Evolutionary conservation across 192 early-diverging fungal species (phyloP).

Genomic region (Chytriomyces sp.): DNA sequence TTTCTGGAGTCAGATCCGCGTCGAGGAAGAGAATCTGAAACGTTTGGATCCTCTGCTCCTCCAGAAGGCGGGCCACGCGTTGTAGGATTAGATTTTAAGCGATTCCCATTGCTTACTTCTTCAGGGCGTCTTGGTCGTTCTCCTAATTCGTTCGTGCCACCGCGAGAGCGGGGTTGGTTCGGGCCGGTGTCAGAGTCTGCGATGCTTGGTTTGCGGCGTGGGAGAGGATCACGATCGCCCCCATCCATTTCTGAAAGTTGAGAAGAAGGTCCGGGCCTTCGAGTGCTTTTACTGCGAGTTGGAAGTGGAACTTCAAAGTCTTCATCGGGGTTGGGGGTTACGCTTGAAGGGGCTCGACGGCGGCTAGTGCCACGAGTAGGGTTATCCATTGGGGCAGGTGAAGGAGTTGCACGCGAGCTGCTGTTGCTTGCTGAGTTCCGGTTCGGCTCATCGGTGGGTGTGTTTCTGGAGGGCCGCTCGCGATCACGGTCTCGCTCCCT

Average conservation of each 20-base stretch:
- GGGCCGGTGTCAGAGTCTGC: not conserved
- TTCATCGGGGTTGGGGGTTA: not conserved
- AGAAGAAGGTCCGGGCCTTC: too few relatives aligned
- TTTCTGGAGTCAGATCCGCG: not conserved
- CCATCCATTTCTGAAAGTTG: too few relatives aligned
- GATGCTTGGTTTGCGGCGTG: not conserved
- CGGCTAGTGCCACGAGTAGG: too few relatives aligned
- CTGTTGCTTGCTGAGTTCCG: not conserved
- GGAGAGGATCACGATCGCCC: not conserved
- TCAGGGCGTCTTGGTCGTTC: not conserved
- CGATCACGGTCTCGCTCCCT: constrained; percentile 15
- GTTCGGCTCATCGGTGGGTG: not conserved
- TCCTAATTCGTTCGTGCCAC: not conserved
- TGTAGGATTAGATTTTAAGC: not conserved
- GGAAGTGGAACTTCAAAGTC: not conserved
- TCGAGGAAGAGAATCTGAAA: not conserved
- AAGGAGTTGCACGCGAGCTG: not conserved
- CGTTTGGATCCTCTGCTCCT: not conserved
- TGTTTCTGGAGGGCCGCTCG: not conserved
- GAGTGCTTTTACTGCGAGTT: not conserved
- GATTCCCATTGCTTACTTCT: not conserved
- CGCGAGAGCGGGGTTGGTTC: not conserved
- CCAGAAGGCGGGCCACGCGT: not conserved
- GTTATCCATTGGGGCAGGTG: too few relatives aligned
- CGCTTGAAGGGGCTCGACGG: too few relatives aligned